Conservation (phyloP, 768 basidiomycete genomes). For the Tricholoma terreum region DNA sequence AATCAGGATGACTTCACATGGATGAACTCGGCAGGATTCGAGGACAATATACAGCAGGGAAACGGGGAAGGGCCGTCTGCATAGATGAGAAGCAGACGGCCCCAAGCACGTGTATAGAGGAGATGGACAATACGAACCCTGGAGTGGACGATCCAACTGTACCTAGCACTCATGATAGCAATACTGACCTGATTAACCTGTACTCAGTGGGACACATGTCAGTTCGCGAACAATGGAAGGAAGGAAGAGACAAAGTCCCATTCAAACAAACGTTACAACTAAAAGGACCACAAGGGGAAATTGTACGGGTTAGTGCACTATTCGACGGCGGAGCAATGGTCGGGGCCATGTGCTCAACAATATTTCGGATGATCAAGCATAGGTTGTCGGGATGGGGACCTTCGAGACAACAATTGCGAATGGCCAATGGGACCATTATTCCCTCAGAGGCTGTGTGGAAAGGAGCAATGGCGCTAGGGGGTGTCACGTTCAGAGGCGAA, state of each 20-base stretch:
- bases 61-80: constrained; percentile 8
- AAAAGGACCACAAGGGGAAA: constrained; percentile 13
- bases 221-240: neutral
- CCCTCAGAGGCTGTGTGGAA: constrained; percentile 7
- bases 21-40: neutral
- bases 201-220: constrained; percentile 1
- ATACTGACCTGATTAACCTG: neutral
- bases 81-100: constrained; percentile 1
- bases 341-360: constrained; percentile 17
- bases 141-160: neutral
- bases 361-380: constrained; percentile 12
- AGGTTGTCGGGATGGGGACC: constrained; percentile 4
- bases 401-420: constrained; percentile 11
- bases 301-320: constrained; percentile 13
- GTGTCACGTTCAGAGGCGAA: constrained; percentile 1
- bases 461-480: constrained; percentile 2
- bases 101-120: neutral
- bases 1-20: neutral
- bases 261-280: constrained; percentile 21
- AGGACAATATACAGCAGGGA: constrained; percentile 2
- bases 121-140: neutral
- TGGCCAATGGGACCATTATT: constrained; percentile 23
- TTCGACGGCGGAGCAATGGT: constrained; percentile 28
- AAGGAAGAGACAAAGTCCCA: constrained; percentile 2
- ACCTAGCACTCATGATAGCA: neutral